Percentiles rank a stretch among this genome's conserved stretches.
These are phyloP conservation scores for Kuraishia hungarica DNA, from an alignment of 805 yeast genomes.

Conservation along the genomic window DNA sequence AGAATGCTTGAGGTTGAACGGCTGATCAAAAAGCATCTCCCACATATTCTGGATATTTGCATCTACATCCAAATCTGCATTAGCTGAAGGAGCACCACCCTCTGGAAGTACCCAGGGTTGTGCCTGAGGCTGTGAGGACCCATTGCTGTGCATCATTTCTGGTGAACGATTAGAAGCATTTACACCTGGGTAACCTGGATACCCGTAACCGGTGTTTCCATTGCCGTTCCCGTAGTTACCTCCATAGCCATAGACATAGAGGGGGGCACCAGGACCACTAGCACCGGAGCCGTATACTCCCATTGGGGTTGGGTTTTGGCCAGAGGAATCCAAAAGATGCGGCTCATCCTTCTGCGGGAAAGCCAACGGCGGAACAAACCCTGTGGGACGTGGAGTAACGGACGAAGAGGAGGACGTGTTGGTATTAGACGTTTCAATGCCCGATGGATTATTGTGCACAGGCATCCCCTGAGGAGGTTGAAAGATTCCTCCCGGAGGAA, in stretches of 20 bases:
- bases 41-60: conserved; percentile 10
- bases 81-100: background rate
- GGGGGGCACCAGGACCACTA: background rate
- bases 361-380: background rate
- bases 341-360: background rate
- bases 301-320: background rate
- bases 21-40: conserved; percentile 13
- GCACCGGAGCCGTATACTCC: background rate
- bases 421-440: background rate
- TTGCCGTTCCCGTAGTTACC: background rate
- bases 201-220: background rate
- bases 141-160: background rate
- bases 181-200: background rate
- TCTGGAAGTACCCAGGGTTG: background rate
- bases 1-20: conserved; percentile 9
- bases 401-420: background rate
- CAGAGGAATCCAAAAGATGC: background rate
- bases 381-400: background rate
- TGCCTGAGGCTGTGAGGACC: background rate
- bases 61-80: conserved; percentile 2
- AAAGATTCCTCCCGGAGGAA: background rate
- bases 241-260: background rate
- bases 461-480: background rate
- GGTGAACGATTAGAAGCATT: background rate
- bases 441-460: background rate